A percentile compares a stretch with the other conserved stretches of the same genome.
These are phyloP conservation scores for Auriscalpium vulgare DNA, from an alignment of 768 basidiomycete species.

Conservation along the genomic window DNA sequence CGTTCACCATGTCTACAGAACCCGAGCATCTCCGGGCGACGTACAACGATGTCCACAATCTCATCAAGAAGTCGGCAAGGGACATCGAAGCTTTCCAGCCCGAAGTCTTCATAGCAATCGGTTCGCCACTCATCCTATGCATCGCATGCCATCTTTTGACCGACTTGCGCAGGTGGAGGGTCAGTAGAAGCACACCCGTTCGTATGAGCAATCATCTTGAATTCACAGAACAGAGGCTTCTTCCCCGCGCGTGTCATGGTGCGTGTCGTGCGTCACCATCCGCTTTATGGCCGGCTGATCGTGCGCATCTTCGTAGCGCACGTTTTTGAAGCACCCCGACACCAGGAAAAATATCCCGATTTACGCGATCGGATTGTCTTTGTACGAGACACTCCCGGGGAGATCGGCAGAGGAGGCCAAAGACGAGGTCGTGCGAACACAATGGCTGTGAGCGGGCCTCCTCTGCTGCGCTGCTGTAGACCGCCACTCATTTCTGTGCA, in stretches of 20 bases:
- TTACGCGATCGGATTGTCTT: constrained; percentile 91
- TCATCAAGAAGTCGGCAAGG: constrained; percentile 60
- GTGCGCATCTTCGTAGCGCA: constrained; percentile 42
- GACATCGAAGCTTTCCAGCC: constrained; percentile 77
- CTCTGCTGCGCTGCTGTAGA: neutral
- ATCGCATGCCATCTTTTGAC: neutral
- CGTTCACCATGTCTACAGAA: constrained; percentile 20
- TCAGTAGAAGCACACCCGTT: constrained; percentile 31
- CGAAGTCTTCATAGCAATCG: constrained; percentile 80
- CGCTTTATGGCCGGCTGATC: no score
- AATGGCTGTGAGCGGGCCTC: constrained; percentile 73
- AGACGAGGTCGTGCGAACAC: constrained; percentile 84
- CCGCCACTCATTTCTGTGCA: neutral
- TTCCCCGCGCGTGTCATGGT: constrained; percentile 93
- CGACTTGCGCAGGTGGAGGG: constrained; percentile 59
- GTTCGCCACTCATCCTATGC: constrained; percentile 26
- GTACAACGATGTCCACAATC: constrained; percentile 90
- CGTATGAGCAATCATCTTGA: constrained; percentile 10
- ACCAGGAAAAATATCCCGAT: constrained; percentile 80
- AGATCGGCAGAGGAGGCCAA: constrained; percentile 68
- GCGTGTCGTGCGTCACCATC: constrained; percentile 4
- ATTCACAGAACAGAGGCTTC: constrained; percentile 59
- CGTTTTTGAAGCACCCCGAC: constrained; percentile 68
- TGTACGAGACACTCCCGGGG: constrained; percentile 86
- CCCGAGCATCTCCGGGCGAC: constrained; percentile 64